These are phyloP conservation scores for Blastobotrys chiropterorum DNA, from an alignment of 805 yeast genomes.

Conservation along the genomic window DNA sequence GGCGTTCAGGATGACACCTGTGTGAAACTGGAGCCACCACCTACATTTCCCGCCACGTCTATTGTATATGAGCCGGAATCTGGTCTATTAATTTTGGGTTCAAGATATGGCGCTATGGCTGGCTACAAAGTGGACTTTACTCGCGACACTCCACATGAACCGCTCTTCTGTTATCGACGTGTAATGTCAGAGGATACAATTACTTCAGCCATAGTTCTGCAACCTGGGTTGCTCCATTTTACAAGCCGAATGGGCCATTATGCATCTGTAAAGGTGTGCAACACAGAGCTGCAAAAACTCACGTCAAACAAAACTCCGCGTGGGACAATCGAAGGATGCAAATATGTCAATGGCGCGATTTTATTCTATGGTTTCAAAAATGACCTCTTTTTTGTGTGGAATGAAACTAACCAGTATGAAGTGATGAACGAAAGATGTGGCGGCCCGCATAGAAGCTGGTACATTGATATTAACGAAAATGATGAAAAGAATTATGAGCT, in stretches of 20 bases:
- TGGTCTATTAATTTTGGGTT: conserved; percentile 52
- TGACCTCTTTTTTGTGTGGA: conserved; percentile 70
- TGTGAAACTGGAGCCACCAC: conserved; percentile 29
- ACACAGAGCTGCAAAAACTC: conserved; percentile 3
- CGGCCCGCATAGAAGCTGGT: conserved; percentile 88
- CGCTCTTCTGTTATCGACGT: conserved; percentile 13
- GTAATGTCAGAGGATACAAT: conserved; percentile 25
- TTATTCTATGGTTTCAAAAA: conserved; percentile 79
- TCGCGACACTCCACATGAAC: neutral
- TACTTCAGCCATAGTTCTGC: conserved; percentile 18
- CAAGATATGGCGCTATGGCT: conserved; percentile 63
- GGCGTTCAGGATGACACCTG: conserved; percentile 32
- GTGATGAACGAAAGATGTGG: conserved; percentile 72
- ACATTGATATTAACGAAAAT: conserved; percentile 20
- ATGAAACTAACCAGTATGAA: conserved; percentile 71
- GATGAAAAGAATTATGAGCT: conserved; percentile 37
- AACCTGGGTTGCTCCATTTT: conserved; percentile 3
- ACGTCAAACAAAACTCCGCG: conserved; percentile 55
- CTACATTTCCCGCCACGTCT: conserved; percentile 55
- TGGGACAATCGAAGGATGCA: conserved; percentile 78
- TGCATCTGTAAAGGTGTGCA: conserved; percentile 8
- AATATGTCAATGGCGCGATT: conserved; percentile 21
- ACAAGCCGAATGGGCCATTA: conserved; percentile 25
- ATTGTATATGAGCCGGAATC: conserved; percentile 37
- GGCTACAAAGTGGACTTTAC: conserved; percentile 38